Evolutionary conservation across 2,329 filamentous ascomycete genomes (phyloP).

Genomic region (Xylariomycetidae sp.): DNA sequence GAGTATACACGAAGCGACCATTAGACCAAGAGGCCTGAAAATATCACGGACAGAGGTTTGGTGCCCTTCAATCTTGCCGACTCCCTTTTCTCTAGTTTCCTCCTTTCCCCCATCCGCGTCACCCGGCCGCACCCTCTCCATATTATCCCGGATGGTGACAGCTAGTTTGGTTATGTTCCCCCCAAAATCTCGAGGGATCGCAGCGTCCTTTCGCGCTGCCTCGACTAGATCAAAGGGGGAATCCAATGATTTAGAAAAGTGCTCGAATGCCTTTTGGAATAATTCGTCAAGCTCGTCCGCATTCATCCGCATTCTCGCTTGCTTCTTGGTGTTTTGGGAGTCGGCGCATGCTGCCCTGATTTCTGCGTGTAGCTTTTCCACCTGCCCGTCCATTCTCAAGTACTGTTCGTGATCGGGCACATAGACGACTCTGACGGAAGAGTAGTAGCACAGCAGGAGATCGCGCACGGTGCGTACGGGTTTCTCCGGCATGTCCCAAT

Average conservation of each 20-base stretch:
- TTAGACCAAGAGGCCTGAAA: too few relatives aligned
- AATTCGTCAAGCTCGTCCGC: conserved; percentile 42
- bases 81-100: too few relatives aligned
- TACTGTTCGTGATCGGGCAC: conserved; percentile 38
- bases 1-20: too few relatives aligned
- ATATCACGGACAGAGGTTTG: too few relatives aligned
- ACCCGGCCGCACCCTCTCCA: too few relatives aligned
- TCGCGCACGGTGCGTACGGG: too few relatives aligned
- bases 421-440: conserved; percentile 21
- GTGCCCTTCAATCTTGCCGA: too few relatives aligned
- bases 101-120: too few relatives aligned
- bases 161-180: conserved; percentile 46
- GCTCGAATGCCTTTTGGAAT: conserved; percentile 44
- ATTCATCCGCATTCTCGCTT: conserved; percentile 40
- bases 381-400: conserved; percentile 39
- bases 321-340: conserved; percentile 30
- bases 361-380: conserved; percentile 35
- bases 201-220: conserved; percentile 38
- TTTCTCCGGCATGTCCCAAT: too few relatives aligned
- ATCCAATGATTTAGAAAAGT: conserved; percentile 40
- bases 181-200: conserved; percentile 42
- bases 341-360: conserved; percentile 31
- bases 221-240: conserved; percentile 47
- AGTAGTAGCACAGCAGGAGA: conserved; percentile 30
- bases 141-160: conserved; percentile 5